Percentiles rank a stretch among this genome's conserved stretches.
Conservation (phyloP, 139 green algal species). For the Picochlorum sp. region DNA sequence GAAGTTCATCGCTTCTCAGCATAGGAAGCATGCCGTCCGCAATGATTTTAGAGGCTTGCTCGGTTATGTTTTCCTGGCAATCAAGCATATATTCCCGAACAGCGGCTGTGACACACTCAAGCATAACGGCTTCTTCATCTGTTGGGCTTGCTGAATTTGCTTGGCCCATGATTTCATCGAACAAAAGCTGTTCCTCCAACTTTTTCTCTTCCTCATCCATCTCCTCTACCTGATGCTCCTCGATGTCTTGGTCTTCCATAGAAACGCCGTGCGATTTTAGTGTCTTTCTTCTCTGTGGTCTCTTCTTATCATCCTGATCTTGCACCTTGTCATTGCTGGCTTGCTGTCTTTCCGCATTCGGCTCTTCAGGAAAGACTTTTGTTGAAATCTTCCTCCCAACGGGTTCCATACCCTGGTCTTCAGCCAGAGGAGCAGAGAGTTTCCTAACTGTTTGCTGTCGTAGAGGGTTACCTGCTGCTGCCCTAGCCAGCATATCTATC, state of each 20-base stretch:
- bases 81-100: not conserved
- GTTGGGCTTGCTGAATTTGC: not conserved
- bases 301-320: not conserved
- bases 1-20: not conserved
- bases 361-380: not conserved
- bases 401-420: not conserved
- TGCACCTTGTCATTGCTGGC: not conserved
- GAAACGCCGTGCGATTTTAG: not conserved
- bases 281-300: not conserved
- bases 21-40: slow-evolving; percentile 1
- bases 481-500: slow-evolving; percentile 4
- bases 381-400: slow-evolving; percentile 4
- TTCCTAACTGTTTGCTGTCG: not conserved
- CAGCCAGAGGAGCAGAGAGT: not conserved
- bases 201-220: not conserved
- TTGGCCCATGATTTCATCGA: slow-evolving; percentile 1
- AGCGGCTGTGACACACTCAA: not conserved
- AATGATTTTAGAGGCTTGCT: slow-evolving; percentile 2
- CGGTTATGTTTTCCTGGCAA: not conserved
- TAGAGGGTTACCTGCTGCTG: not conserved
- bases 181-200: not conserved
- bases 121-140: slow-evolving; percentile 1
- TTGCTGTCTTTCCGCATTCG: not conserved
- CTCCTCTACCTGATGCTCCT: not conserved
- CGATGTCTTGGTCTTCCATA: not conserved